These are phyloP conservation scores for Bjerkandera adusta DNA, from an alignment of 1,284 basidiomycete species.

Conservation along the genomic window DNA sequence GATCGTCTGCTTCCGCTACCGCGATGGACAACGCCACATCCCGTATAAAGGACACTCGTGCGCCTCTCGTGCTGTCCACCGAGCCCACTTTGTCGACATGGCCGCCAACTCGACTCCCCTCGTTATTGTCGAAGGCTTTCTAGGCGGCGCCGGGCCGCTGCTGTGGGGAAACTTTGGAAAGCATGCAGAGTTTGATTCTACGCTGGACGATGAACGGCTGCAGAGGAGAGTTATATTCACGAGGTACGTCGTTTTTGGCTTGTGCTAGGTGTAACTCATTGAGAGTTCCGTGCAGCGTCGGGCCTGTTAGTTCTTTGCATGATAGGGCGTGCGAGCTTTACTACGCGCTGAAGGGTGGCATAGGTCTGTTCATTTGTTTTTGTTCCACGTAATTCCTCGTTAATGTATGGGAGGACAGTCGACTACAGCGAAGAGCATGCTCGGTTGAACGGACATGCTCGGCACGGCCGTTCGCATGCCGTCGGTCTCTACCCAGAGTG, in stretches of 20 bases:
- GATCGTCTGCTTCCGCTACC: not conserved
- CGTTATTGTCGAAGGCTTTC: conserved; percentile 55
- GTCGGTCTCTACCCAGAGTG: conserved; percentile 47
- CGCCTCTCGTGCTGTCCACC: too few species aligned
- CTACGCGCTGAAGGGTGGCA: conserved; percentile 49
- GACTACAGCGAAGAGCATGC: conserved; percentile 43
- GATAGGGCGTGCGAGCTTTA: conserved; percentile 60
- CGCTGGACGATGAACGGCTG: conserved; percentile 15
- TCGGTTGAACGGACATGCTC: conserved; percentile 34
- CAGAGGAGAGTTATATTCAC: conserved; percentile 35
- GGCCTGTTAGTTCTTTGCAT: conserved; percentile 53
- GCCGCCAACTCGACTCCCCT: conserved; percentile 35
- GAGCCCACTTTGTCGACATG: not conserved
- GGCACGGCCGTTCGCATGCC: conserved; percentile 41
- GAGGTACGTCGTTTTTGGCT: conserved; percentile 27
- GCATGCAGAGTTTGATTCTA: conserved; percentile 29
- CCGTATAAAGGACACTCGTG: not conserved
- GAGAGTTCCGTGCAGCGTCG: conserved; percentile 34
- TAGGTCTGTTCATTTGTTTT: conserved; percentile 28
- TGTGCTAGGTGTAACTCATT: not conserved
- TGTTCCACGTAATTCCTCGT: not conserved
- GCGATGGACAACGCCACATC: not conserved
- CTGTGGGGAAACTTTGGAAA: conserved; percentile 45
- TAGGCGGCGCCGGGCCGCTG: conserved; percentile 39
- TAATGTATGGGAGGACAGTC: conserved; percentile 23